Percentiles rank a stretch among this genome's conserved stretches.
phyloP scores from a whole-genome alignment of 1,284 basidiomycete species.

The Neolentinus lepideus region DNA sequence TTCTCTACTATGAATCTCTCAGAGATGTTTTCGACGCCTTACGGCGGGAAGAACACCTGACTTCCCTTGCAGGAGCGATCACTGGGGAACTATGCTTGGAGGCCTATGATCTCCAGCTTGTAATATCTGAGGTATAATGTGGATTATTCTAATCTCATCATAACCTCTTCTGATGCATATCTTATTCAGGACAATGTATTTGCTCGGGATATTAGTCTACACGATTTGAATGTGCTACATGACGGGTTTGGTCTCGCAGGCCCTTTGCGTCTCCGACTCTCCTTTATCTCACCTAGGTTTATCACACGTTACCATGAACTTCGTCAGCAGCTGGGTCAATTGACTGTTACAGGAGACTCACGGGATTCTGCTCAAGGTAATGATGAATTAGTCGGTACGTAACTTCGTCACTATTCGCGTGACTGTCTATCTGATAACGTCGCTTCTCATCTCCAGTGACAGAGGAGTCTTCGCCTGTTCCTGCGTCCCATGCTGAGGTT shows the following conservation, averaged over 20 bases:
- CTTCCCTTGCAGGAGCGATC: slow-evolving; percentile 34
- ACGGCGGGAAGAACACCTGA: slow-evolving; percentile 48
- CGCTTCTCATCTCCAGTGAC: no score
- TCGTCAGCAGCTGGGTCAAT: slow-evolving; percentile 47
- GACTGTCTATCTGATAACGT: no score
- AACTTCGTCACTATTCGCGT: no score
- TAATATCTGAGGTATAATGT: slow-evolving; percentile 65
- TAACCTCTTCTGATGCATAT: background rate
- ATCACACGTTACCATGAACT: slow-evolving; percentile 58
- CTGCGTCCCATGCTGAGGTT: no score
- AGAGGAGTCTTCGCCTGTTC: no score
- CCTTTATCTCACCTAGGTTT: slow-evolving; percentile 48
- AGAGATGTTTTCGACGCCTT: slow-evolving; percentile 60
- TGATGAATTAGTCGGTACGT: background rate
- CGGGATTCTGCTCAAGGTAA: background rate
- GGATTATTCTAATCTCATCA: slow-evolving; percentile 9
- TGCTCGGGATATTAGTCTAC: slow-evolving; percentile 60
- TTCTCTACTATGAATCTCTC: slow-evolving; percentile 68
- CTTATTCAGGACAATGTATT: slow-evolving; percentile 63
- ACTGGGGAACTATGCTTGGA: slow-evolving; percentile 61
- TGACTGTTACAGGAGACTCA: slow-evolving; percentile 21
- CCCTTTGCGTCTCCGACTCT: slow-evolving; percentile 55
- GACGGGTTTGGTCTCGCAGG: slow-evolving; percentile 57
- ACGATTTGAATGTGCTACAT: slow-evolving; percentile 67
- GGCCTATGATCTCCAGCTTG: slow-evolving; percentile 57